These are phyloP conservation scores for Aeschynomene evenia DNA, from an alignment of 306 rosid species.

Conservation along the genomic window DNA sequence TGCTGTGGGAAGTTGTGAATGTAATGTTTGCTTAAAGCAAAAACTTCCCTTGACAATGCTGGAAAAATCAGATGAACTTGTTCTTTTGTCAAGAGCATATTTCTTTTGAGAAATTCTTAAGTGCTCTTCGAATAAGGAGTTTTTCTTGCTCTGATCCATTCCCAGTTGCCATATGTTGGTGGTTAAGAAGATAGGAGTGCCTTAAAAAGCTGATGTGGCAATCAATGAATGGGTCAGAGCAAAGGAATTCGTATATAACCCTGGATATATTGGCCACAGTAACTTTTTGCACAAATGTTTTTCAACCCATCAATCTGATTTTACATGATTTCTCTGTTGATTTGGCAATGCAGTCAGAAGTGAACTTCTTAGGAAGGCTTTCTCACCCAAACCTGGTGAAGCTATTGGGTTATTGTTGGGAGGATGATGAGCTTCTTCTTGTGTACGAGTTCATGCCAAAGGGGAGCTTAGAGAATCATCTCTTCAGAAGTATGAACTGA, in stretches of 20 bases:
- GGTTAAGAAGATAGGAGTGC: too few relatives aligned
- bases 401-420: conserved; percentile 81
- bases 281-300: not conserved
- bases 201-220: too few relatives aligned
- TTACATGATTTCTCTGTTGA: not conserved
- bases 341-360: conserved; percentile 71
- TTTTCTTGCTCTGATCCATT: too few relatives aligned
- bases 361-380: conserved; percentile 77
- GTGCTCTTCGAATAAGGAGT: too few relatives aligned
- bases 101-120: too few relatives aligned
- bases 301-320: not conserved
- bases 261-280: conserved; percentile 41
- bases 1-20: not conserved
- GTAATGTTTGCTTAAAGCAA: not conserved
- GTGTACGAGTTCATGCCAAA: conserved; percentile 84
- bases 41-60: not conserved
- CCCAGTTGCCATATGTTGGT: too few relatives aligned
- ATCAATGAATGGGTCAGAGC: too few relatives aligned
- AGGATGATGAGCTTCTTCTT: conserved; percentile 78
- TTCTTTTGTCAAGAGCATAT: conserved; percentile 1
- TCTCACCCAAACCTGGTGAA: conserved; percentile 86
- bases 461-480: conserved; percentile 94
- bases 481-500: conserved; percentile 70
- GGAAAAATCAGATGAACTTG: conserved; percentile 6
- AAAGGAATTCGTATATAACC: not conserved